Conservation (phyloP, 2,329 filamentous ascomycete genomes). For the Paraphoma chrysanthemicola region DNA sequence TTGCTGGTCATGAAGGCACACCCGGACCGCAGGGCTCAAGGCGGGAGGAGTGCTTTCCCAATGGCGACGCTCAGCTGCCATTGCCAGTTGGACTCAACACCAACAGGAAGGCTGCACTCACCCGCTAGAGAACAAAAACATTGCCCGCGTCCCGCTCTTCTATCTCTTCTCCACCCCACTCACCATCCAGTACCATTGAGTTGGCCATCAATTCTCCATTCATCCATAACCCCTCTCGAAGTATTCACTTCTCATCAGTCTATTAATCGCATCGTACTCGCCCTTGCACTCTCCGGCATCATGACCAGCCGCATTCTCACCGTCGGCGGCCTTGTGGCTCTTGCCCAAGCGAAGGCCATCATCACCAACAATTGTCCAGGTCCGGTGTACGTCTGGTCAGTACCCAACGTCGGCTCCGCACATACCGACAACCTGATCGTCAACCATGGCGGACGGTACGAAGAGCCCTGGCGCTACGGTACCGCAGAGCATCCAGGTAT, state of each 20-base stretch:
- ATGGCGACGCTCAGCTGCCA: background rate
- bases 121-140: background rate
- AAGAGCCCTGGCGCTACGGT: conserved; percentile 31
- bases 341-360: conserved; percentile 31
- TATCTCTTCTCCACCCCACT: conserved; percentile 24
- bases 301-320: conserved; percentile 25
- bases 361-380: conserved; percentile 34
- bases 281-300: background rate
- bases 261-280: background rate
- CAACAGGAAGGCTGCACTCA: background rate
- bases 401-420: conserved; percentile 20
- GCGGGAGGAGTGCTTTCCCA: background rate
- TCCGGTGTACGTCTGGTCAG: conserved; percentile 30
- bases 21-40: background rate
- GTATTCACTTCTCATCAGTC: background rate
- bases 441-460: conserved; percentile 23
- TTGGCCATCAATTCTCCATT: conserved; percentile 16
- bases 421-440: conserved; percentile 23
- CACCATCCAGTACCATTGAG: conserved; percentile 15
- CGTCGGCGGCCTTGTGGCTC: conserved; percentile 23
- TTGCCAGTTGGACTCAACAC: conserved; percentile 9
- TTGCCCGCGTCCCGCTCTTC: background rate
- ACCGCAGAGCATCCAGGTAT: conserved; percentile 25
- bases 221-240: conserved; percentile 13
- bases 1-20: too few species aligned